Percentiles rank a stretch among this genome's conserved stretches.
Conservation (phyloP, 148 eudicot species). For the Bassia scoparia region DNA sequence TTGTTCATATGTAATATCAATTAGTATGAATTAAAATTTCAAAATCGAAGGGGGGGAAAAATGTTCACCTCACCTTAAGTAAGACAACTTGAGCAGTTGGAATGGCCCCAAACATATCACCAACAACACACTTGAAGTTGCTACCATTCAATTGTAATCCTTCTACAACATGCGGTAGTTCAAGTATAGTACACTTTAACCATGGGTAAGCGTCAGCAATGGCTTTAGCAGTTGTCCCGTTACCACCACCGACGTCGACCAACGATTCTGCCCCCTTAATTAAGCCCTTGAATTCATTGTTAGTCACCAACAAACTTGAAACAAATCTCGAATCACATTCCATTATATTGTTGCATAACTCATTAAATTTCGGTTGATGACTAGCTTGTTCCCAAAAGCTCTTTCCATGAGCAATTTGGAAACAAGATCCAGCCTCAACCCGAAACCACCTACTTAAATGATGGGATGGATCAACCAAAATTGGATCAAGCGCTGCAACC, state of each 20-base stretch:
- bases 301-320: not conserved
- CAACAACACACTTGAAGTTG: not conserved
- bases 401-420: not conserved
- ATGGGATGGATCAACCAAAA: not conserved
- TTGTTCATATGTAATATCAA: no score
- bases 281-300: not conserved
- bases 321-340: not conserved
- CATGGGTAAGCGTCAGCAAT: not conserved
- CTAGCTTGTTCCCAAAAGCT: not conserved
- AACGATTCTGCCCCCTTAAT: not conserved
- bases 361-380: not conserved
- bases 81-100: not conserved
- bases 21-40: not conserved
- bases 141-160: not conserved
- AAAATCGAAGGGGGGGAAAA: not conserved
- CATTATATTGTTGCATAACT: not conserved
- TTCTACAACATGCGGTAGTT: not conserved
- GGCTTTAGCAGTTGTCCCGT: not conserved
- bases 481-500: conserved; percentile 21
- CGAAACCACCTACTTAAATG: not conserved
- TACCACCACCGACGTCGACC: not conserved
- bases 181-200: not conserved
- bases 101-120: not conserved
- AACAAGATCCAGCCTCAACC: not conserved
- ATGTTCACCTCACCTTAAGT: not conserved